Conservation (phyloP, 2,329 filamentous ascomycete genomes). For the Aspergillus eucalypticola region DNA sequence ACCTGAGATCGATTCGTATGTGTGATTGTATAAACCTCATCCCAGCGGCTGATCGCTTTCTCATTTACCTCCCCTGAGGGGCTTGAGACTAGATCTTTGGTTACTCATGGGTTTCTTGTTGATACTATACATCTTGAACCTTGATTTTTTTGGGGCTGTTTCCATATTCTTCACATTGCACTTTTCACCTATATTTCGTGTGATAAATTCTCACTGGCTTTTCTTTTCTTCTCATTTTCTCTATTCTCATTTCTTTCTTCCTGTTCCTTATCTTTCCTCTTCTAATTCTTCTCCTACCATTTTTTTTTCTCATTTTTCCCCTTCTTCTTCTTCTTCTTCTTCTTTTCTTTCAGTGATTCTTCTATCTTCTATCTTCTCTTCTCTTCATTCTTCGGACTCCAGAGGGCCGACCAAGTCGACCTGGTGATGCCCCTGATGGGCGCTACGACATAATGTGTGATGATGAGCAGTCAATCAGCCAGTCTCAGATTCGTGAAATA, state of each 20-base stretch:
- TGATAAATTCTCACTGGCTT: slow-evolving; percentile 2
- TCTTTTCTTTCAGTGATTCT: slow-evolving; percentile 2
- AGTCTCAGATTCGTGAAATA: slow-evolving; percentile 21
- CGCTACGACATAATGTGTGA: slow-evolving; percentile 27
- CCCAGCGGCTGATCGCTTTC: slow-evolving; percentile 1
- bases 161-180: background rate
- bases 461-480: slow-evolving; percentile 21
- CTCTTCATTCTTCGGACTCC: slow-evolving; percentile 8
- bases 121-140: slow-evolving; percentile 2
- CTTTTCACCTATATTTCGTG: background rate
- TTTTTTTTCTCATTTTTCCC: slow-evolving; percentile 9
- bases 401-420: slow-evolving; percentile 10
- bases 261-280: slow-evolving; percentile 8
- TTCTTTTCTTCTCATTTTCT: slow-evolving; percentile 12
- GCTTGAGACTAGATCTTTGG: background rate
- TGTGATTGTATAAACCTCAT: slow-evolving; percentile 28
- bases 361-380: slow-evolving; percentile 11
- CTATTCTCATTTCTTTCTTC: slow-evolving; percentile 6
- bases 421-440: slow-evolving; percentile 11
- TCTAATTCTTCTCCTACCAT: slow-evolving; percentile 7
- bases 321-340: slow-evolving; percentile 8
- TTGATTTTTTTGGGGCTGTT: slow-evolving; percentile 3
- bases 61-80: background rate
- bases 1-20: slow-evolving; percentile 39
- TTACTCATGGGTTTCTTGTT: slow-evolving; percentile 5